A percentile compares a stretch with the other conserved stretches of the same genome.
phyloP scores from a whole-genome alignment of 2,329 filamentous ascomycete genomes.

The Penicillium sp. region DNA sequence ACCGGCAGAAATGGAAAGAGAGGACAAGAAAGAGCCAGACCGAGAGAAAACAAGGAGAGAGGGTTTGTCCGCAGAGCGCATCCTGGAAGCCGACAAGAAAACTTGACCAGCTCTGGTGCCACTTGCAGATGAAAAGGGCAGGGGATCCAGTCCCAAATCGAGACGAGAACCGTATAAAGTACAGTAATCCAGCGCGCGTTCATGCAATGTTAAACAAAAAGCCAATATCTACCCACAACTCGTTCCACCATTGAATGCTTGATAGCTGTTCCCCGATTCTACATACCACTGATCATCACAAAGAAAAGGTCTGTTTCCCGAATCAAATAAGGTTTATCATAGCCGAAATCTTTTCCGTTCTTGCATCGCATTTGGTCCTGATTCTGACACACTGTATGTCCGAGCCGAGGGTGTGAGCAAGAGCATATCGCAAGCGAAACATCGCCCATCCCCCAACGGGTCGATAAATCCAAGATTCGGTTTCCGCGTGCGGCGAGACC shows the following conservation, averaged over 20 bases:
- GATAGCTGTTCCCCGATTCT: constrained; percentile 16
- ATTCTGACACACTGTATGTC: constrained; percentile 13
- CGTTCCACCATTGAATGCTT: constrained; percentile 16
- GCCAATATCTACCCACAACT: constrained; percentile 31
- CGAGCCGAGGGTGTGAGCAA: constrained; percentile 1
- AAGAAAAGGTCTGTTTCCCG: constrained; percentile 12
- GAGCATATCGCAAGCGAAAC: constrained; percentile 8
- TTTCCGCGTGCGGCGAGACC: constrained; percentile 13
- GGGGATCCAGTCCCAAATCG: constrained; percentile 15
- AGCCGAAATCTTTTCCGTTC: constrained; percentile 21
- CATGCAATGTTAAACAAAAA: constrained; percentile 30
- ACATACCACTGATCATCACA: constrained; percentile 24
- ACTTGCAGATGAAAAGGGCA: not conserved
- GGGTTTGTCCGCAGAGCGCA: constrained; percentile 6
- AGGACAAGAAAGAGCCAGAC: constrained; percentile 23
- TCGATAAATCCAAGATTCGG: constrained; percentile 15
- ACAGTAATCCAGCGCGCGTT: constrained; percentile 29
- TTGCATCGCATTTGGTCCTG: constrained; percentile 13
- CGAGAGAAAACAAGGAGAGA: constrained; percentile 24
- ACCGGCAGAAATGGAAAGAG: constrained; percentile 32
- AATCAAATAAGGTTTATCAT: constrained; percentile 24
- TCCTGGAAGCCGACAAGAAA: constrained; percentile 5
- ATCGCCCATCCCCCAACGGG: constrained; percentile 6
- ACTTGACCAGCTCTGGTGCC: not conserved
- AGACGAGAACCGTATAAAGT: constrained; percentile 29